Evolutionary conservation across 2,329 filamentous ascomycete species (phyloP).

Genomic region (Botrytis fragariae): DNA sequence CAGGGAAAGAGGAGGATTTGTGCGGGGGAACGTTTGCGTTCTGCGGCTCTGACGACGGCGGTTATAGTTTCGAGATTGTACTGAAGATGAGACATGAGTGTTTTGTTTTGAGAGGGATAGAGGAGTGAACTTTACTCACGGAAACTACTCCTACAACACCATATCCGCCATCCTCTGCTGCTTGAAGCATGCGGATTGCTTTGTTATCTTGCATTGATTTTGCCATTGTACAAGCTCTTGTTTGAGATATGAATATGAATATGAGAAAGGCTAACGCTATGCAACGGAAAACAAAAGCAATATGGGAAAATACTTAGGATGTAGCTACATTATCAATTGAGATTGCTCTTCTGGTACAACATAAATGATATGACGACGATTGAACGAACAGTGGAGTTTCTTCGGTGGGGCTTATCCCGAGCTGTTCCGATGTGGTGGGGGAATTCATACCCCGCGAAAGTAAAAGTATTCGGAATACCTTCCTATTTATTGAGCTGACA

Average conservation of each 20-base stretch:
- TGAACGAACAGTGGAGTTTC: neutral
- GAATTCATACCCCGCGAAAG: neutral
- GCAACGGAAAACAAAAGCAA: neutral
- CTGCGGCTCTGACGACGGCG: conserved; percentile 64
- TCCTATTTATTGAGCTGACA: neutral
- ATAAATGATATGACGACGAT: neutral
- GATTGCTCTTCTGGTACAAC: neutral
- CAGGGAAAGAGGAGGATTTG: conserved; percentile 73
- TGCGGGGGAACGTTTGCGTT: conserved; percentile 61
- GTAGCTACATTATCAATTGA: neutral
- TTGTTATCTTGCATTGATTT: conserved; percentile 11
- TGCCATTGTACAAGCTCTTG: neutral
- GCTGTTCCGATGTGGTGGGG: neutral
- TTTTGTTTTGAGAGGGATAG: neutral
- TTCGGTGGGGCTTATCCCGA: neutral
- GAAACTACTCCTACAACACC: conserved; percentile 53
- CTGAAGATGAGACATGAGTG: conserved; percentile 11
- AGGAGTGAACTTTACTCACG: conserved; percentile 22
- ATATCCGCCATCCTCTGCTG: conserved; percentile 53
- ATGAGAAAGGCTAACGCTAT: neutral
- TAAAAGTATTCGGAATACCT: neutral
- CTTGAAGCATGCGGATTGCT: conserved; percentile 29
- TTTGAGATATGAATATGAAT: neutral
- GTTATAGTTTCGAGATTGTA: conserved; percentile 72
- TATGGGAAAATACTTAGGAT: neutral